phyloP scores from a whole-genome alignment of 148 eudicot species.

The Oxyria digyna region DNA sequence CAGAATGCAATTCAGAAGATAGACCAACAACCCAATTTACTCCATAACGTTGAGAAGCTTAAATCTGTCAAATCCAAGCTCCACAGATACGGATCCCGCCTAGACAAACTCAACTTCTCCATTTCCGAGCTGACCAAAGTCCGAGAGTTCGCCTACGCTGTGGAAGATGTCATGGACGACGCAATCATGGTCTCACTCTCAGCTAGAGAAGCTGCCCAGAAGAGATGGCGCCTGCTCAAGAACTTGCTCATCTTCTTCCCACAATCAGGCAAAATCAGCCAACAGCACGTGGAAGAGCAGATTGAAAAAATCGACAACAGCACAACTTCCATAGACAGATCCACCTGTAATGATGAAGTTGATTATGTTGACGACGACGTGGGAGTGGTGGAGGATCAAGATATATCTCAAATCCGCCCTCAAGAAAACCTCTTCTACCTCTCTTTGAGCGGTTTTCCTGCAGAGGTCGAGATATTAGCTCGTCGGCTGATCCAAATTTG shows the following conservation, averaged over 20 bases:
- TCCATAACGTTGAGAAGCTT: slow-evolving; percentile 6
- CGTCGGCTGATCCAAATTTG: slow-evolving; percentile 19
- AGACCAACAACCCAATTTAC: slow-evolving; percentile 9
- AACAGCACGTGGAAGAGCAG: neutral
- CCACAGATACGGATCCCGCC: neutral
- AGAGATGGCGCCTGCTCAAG: slow-evolving; percentile 7
- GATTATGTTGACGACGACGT: neutral
- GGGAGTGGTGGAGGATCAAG: neutral
- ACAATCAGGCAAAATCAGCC: neutral
- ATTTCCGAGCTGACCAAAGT: neutral
- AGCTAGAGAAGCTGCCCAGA: neutral
- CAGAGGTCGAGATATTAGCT: neutral
- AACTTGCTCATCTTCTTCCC: slow-evolving; percentile 3
- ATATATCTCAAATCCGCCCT: neutral
- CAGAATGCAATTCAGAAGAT: slow-evolving; percentile 16
- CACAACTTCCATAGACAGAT: neutral
- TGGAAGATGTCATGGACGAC: slow-evolving; percentile 12
- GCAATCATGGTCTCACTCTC: slow-evolving; percentile 6
- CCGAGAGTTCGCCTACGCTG: slow-evolving; percentile 13
- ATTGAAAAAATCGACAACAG: neutral
- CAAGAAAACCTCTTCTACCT: neutral
- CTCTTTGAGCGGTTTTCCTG: slow-evolving; percentile 13
- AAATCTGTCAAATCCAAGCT: slow-evolving; percentile 7
- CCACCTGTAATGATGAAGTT: neutral
- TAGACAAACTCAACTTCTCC: slow-evolving; percentile 2